Evolutionary conservation across 176 grass and related monocot genomes (phyloP), one percentile per base, ranked within the genome.

Genomic region (Panicum miliaceum): DNA sequence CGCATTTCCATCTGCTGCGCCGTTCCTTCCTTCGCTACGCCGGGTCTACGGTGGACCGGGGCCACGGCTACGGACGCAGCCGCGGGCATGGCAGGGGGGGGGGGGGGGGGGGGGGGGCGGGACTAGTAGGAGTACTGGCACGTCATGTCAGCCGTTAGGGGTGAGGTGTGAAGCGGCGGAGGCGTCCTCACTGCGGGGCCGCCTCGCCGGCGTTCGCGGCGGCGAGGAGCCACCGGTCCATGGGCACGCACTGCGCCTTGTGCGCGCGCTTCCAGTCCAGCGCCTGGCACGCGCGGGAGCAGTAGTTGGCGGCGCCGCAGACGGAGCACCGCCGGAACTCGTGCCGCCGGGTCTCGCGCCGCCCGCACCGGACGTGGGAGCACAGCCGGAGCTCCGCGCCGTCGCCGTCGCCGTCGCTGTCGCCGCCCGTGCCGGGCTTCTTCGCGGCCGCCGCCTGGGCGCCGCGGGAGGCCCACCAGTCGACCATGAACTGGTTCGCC

Each of bases 271-370:
- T 93, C 94, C 94, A 97, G 86, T 97, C 89, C 9, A 97, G 89
- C 2, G 91, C 94, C 84, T 97, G 94, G 85, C 94, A 97, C 61
- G 91, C 94, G 64, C 94, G 91, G 52, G 94, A 97, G 91, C 94
- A 97, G 89, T 97, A 97, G 91, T 94, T 97, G 13, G 89, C 94
- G 5, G 87, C 90, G 73, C 94, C 91, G 58, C 94, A 97, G 48
- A 97, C 94, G 35, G 94, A 97, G 64, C 94, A 94, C 64, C 94
- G 84, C 69, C 91, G 89, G 89, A 97, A 97, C 78, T 97, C 94
- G 89, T 97, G 94, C 22, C 91, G 89, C 41, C 94, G 88, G 25
- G 93, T 96, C 80, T 96, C 93, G 10, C 84, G 64, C 36, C 93
- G 78, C 8, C 93, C 93, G 73, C 91, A 96, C 16, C 77, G 78